Evolutionary conservation across 805 yeast species (phyloP), one percentile per base, ranked within the genome.

Genomic region (Suhomyces emberorum): DNA sequence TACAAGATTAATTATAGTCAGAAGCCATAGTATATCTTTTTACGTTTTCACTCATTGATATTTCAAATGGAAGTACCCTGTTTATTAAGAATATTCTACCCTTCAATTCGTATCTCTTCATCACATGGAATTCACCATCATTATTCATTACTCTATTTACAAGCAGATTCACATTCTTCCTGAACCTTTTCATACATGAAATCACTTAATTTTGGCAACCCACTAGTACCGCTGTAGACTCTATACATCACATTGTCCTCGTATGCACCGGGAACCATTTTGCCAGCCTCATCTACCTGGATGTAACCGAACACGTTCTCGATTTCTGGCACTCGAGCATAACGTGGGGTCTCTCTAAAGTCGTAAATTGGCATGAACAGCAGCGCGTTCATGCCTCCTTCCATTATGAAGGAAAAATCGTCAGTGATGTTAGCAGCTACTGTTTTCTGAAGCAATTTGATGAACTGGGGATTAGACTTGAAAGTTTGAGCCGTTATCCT

Each of bases 291-390:
- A 43, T 74, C 74, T 2, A 85, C 83, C 43, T 72, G 70, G 7
- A 84, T 79, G 49, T 80, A 82, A 1, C 95, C 95, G 34, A 78
- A 65, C 2, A 79, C 77, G 47, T 82, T 83, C 42, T 82, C 86
- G 7, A 82, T 73, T 15, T 80, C 83, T 1, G 91, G 87, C 10
- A 72, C 74, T 45, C 93, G 67, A 22, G 81, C 82, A 42, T 73
- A 76, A 15, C 72, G 62, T 1, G 91, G 88, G 1, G 77, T 70
- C 31, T 70, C 75, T 40, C 93, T 68, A 42, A 81, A 67, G 53
- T 85, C 95, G 46, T 76, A 81, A 29, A 86, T 74, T 6, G 88
- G 87, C 81, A 83, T 76, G 54, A 61, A 79, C 0, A 72, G 61
- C 15, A 63, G 63, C 10, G 74, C 74, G 44, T 73, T 74, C 24